Percentiles rank a stretch among this genome's conserved stretches.
phyloP scores from a whole-genome alignment of 805 yeast genomes.

The Zygotorulaspora florentina region DNA sequence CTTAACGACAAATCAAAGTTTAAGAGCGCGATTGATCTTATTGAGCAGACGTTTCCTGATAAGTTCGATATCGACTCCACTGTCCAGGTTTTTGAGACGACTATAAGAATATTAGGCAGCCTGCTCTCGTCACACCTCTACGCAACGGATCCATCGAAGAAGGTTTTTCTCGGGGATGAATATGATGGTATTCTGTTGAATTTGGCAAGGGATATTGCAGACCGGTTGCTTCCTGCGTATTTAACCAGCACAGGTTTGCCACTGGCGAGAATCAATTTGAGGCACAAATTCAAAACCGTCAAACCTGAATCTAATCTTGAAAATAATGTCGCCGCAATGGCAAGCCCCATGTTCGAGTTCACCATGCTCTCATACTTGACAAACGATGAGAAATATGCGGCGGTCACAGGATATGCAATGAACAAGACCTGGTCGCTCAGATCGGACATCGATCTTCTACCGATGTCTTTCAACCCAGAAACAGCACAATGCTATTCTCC shows the following conservation, averaged over 20 bases:
- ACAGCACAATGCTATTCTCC: slow-evolving; percentile 52
- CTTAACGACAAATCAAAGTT: slow-evolving; percentile 61
- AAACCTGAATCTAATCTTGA: slow-evolving; percentile 49
- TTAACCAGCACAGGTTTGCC: slow-evolving; percentile 64
- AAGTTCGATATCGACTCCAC: slow-evolving; percentile 61
- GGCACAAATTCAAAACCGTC: slow-evolving; percentile 44
- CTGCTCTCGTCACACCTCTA: slow-evolving; percentile 72
- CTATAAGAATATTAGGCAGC: slow-evolving; percentile 81
- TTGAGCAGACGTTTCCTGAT: slow-evolving; percentile 35
- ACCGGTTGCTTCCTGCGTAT: slow-evolving; percentile 65
- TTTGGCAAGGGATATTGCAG: slow-evolving; percentile 74
- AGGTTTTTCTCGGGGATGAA: slow-evolving; percentile 36
- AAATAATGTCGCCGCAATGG: slow-evolving; percentile 86
- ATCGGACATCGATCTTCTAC: slow-evolving; percentile 59
- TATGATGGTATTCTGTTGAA: slow-evolving; percentile 72
- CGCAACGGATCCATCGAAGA: slow-evolving; percentile 45
- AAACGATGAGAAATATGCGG: slow-evolving; percentile 66
- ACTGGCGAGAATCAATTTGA: slow-evolving; percentile 70
- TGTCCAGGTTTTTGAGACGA: slow-evolving; percentile 84
- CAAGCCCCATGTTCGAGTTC: slow-evolving; percentile 77
- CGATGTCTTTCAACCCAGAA: slow-evolving; percentile 69
- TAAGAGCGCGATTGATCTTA: slow-evolving; percentile 40
- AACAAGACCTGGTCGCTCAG: slow-evolving; percentile 67
- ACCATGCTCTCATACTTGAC: slow-evolving; percentile 70
- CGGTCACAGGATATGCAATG: slow-evolving; percentile 57